These are phyloP conservation scores for Lipomyces oligophaga DNA, from an alignment of 805 yeast genomes.

Conservation along the genomic window DNA sequence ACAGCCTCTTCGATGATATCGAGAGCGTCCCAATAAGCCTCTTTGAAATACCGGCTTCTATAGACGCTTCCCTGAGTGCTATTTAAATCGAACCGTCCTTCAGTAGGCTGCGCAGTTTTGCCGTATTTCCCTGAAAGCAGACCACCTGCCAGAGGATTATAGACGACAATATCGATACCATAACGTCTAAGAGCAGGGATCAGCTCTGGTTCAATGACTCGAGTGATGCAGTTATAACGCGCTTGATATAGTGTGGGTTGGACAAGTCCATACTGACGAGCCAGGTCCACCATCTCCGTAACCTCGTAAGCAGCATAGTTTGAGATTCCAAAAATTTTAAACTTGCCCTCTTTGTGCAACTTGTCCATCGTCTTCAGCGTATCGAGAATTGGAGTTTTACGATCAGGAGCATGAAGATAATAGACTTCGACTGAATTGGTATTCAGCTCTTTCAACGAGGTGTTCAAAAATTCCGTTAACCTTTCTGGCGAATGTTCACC, in stretches of 20 bases:
- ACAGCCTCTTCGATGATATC: constrained; percentile 10
- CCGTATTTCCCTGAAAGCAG: constrained; percentile 18
- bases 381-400: constrained; percentile 31
- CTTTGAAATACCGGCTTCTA: constrained; percentile 16
- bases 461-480: constrained; percentile 7
- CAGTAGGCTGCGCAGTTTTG: background rate
- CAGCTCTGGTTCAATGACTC: constrained; percentile 30
- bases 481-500: constrained; percentile 19
- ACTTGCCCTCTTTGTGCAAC: constrained; percentile 32
- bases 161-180: constrained; percentile 31
- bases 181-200: constrained; percentile 31
- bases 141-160: constrained; percentile 25
- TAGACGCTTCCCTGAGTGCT: constrained; percentile 2
- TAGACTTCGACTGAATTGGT: constrained; percentile 14
- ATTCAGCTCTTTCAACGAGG: constrained; percentile 10
- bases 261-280: constrained; percentile 4
- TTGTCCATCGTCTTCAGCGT: constrained; percentile 31
- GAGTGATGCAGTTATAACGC: constrained; percentile 32
- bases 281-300: constrained; percentile 13
- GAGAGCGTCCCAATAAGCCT: constrained; percentile 14
- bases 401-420: constrained; percentile 33
- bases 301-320: constrained; percentile 28
- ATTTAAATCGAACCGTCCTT: constrained; percentile 2
- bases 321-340: constrained; percentile 32
- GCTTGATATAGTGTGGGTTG: constrained; percentile 34